Percentiles rank a stretch among this genome's conserved stretches.
Conservation (phyloP, 2,329 filamentous ascomycete genomes). For the Nectriaceae sp. region DNA sequence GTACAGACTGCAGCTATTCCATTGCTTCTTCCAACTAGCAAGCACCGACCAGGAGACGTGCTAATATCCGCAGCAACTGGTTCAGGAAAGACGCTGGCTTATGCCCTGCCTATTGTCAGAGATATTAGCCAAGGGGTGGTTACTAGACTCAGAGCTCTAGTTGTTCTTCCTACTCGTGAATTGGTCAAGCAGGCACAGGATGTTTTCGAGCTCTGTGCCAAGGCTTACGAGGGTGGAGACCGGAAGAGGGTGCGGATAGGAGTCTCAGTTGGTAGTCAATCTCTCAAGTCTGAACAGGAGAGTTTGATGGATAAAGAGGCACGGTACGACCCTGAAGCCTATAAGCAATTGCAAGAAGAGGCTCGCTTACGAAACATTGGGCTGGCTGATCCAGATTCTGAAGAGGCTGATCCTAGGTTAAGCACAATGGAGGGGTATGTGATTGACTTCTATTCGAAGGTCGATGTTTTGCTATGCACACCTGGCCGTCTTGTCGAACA, state of each 20-base stretch:
- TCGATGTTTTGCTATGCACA: constrained; percentile 89
- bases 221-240: constrained; percentile 55
- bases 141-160: constrained; percentile 72
- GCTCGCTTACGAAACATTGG: constrained; percentile 4
- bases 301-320: constrained; percentile 47
- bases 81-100: constrained; percentile 93
- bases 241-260: constrained; percentile 75
- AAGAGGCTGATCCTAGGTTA: constrained; percentile 31
- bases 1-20: constrained; percentile 64
- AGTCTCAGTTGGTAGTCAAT: constrained; percentile 79
- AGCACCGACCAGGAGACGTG: constrained; percentile 70
- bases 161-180: constrained; percentile 90
- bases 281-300: constrained; percentile 65
- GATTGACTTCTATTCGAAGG: constrained; percentile 65
- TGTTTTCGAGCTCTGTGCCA: constrained; percentile 72
- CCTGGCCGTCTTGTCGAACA: constrained; percentile 92
- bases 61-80: constrained; percentile 92
- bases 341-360: constrained; percentile 31
- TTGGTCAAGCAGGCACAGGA: constrained; percentile 84
- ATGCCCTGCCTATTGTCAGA: constrained; percentile 82
- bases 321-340: constrained; percentile 65
- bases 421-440: constrained; percentile 52
- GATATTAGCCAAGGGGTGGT: constrained; percentile 66
- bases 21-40: constrained; percentile 68
- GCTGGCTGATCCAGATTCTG: constrained; percentile 18